Evolutionary conservation across 345 rosid genomes (phyloP), one percentile per base, ranked within the genome.

Genomic region (Firmiana major): DNA sequence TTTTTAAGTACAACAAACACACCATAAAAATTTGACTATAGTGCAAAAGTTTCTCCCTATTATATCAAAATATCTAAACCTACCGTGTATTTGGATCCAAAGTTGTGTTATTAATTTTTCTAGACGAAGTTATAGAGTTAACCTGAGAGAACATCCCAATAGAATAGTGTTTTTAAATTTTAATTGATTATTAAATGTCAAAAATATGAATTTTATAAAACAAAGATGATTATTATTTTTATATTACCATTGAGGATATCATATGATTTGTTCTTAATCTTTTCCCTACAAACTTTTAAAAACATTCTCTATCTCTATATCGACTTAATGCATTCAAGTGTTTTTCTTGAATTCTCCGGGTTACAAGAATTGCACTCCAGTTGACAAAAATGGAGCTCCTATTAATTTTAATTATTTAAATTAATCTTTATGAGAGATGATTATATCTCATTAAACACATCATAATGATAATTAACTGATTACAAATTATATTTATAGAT

Each of bases 41-140:
- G 16, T 67, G 58, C 42, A 26, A 26, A 69, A 63, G 45, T 31
- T 31, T 11, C n/a, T 15, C 6, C 63, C 36, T 11, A 1, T 58
- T 58, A 11, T 9, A 28, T 17, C 51, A 59, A 57, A 19, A 59
- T 19, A 51, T 45, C 1, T 28, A 0, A 42, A 28, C 42, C 73
- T 40, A 9, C 2, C 21, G 15, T 19, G 24, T 45, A 31, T 31
- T 31, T 31, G 84, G 26, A 78, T 79, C 85, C 80, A 16, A 79
- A 59, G 81, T 3, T 34, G 0, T 13, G 28, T 34, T n/a, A 40
- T 3, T 43, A 67, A 9, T 5, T 36, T 66, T 7, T 70, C 5
- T 53, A 2, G 10, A 31, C 0, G 19, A 60, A 13, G 38, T 28
- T 3, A 7, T 31, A 15, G 5, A 28, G n/a, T 6, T 21, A 21